phyloP scores from a whole-genome alignment of 169 alveolate genomes.

The Plasmodium ovale region DNA sequence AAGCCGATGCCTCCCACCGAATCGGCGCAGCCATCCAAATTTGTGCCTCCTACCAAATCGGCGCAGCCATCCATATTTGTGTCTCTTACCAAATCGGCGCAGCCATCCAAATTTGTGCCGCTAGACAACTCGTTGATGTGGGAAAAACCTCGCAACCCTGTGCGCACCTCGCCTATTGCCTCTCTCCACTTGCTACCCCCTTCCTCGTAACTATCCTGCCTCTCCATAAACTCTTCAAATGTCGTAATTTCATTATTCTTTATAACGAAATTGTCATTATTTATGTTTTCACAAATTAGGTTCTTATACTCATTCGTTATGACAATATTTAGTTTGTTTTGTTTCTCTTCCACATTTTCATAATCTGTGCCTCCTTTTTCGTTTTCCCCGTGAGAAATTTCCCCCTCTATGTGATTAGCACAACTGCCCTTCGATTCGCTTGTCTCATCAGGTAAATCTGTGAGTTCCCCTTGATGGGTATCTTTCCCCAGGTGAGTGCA shows the following conservation, averaged over 20 bases:
- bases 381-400: no score
- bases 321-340: constrained; percentile 15
- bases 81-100: neutral
- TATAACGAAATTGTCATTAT: constrained; percentile 63
- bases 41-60: neutral
- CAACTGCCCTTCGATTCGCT: neutral
- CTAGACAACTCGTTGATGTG: neutral
- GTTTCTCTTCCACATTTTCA: neutral
- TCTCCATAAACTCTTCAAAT: constrained; percentile 41
- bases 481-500: no score
- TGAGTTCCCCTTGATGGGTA: neutral
- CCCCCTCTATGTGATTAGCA: neutral
- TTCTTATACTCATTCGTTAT: constrained; percentile 37
- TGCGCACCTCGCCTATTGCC: neutral
- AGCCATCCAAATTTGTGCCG: no score
- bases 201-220: neutral
- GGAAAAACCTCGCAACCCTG: no score
- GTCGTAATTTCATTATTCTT: constrained; percentile 56
- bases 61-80: no score
- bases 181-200: constrained; percentile 32
- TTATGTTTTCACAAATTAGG: constrained; percentile 38
- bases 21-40: neutral
- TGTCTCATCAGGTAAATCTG: neutral
- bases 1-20: neutral
- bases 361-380: no score